phyloP scores from a whole-genome alignment of 306 rosid genomes.

The Vigna mungo region DNA sequence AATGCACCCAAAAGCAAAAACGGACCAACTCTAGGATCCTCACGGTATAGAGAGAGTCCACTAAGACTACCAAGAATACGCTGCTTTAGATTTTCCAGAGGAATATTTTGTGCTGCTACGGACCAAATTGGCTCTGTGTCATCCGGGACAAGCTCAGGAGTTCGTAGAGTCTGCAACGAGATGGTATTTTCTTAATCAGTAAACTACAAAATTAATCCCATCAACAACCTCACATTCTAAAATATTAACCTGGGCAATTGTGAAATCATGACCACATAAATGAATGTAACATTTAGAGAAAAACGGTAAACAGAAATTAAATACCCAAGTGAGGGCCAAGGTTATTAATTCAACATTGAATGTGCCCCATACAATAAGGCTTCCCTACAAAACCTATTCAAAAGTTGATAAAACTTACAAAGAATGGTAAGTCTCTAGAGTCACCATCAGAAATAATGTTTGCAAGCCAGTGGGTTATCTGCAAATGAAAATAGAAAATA shows the following conservation, averaged over 20 bases:
- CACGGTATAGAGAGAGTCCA: conserved; percentile 55
- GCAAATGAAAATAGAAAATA: conserved; percentile 32
- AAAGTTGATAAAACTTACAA: conserved; percentile 58
- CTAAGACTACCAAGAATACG: conserved; percentile 44
- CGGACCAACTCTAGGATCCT: conserved; percentile 93
- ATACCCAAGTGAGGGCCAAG: background rate
- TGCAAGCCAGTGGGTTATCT: conserved; percentile 85
- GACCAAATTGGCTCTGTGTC: conserved; percentile 72
- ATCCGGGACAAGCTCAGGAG: conserved; percentile 80
- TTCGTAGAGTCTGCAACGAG: conserved; percentile 66
- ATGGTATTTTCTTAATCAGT: background rate
- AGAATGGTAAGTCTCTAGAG: conserved; percentile 82
- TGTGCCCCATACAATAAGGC: background rate
- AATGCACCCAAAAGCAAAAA: conserved; percentile 80
- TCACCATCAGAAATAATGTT: conserved; percentile 83
- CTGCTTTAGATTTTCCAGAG: conserved; percentile 59
- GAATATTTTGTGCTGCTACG: conserved; percentile 56
- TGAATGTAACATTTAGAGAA: background rate
- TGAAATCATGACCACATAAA: conserved; percentile 21
- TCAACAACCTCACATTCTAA: conserved; percentile 15
- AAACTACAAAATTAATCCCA: background rate
- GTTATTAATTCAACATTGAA: conserved; percentile 10
- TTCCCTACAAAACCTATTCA: conserved; percentile 6
- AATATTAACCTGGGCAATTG: background rate
- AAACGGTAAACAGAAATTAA: conserved; percentile 21